phyloP scores from a whole-genome alignment of 768 basidiomycete genomes.

The Calocera viscosa region DNA sequence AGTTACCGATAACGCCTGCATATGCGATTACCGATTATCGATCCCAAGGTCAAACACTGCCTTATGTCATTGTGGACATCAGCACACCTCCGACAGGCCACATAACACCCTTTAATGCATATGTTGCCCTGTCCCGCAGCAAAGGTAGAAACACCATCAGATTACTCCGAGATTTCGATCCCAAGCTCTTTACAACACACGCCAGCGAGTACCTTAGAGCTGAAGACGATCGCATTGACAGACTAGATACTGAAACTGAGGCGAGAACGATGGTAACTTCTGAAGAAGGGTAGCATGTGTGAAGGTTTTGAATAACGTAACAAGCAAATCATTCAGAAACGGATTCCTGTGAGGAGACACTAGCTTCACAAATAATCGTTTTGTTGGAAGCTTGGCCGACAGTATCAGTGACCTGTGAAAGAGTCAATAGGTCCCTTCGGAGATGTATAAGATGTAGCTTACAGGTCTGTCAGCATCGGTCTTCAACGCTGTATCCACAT shows the following conservation, averaged over 20 bases:
- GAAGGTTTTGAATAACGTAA: no score
- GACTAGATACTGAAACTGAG: neutral
- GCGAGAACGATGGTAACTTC: no score
- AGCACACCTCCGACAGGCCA: slow-evolving; percentile 21
- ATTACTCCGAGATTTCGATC: slow-evolving; percentile 27
- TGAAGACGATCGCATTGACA: slow-evolving; percentile 20
- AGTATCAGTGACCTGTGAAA: no score
- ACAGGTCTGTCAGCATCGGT: no score
- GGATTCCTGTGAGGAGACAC: no score
- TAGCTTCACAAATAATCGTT: no score
- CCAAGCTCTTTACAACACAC: slow-evolving; percentile 21
- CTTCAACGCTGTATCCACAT: no score
- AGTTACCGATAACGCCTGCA: slow-evolving; percentile 11
- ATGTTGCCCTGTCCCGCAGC: slow-evolving; percentile 31
- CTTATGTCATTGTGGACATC: slow-evolving; percentile 29
- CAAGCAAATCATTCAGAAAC: no score
- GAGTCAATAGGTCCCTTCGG: no score
- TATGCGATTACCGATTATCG: slow-evolving; percentile 12
- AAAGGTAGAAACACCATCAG: slow-evolving; percentile 24
- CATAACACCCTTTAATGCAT: slow-evolving; percentile 30
- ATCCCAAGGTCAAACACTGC: slow-evolving; percentile 13
- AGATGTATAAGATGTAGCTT: no score
- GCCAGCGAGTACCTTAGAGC: slow-evolving; percentile 15
- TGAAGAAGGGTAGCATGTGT: no score
- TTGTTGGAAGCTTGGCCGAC: no score